phyloP scores from a whole-genome alignment of 169 alveolate species.

The Cystoisospora suis region DNA sequence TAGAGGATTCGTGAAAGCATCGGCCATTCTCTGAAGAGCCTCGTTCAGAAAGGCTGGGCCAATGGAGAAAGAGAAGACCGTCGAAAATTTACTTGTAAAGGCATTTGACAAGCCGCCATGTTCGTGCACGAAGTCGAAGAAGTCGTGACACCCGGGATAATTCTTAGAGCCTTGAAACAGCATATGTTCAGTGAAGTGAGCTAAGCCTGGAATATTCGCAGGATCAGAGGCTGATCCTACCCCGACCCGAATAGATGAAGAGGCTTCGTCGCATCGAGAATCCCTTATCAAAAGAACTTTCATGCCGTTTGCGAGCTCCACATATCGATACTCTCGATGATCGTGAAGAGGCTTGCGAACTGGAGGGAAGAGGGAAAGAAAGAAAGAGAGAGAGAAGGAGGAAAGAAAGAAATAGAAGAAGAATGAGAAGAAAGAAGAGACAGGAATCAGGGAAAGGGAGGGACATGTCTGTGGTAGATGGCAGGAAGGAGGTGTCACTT shows the following conservation, averaged over 20 bases:
- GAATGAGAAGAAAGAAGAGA: too few species aligned
- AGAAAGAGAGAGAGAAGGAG: background rate
- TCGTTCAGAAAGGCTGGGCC: background rate
- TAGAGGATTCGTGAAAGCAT: background rate
- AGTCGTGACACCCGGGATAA: conserved; percentile 8
- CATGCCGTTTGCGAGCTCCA: conserved; percentile 70
- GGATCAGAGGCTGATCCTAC: conserved; percentile 85
- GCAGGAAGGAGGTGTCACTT: too few species aligned
- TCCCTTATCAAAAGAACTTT: conserved; percentile 75
- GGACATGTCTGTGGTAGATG: too few species aligned
- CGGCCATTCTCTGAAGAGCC: background rate
- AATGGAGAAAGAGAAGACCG: conserved; percentile 30
- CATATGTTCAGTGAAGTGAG: conserved; percentile 94
- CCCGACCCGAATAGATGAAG: conserved; percentile 78
- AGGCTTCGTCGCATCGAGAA: conserved; percentile 76
- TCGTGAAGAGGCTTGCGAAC: conserved; percentile 33
- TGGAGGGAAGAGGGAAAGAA: background rate
- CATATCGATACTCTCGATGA: conserved; percentile 32
- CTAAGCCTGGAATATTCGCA: conserved; percentile 84
- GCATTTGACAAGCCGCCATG: conserved; percentile 35
- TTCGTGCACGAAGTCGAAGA: conserved; percentile 35
- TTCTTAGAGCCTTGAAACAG: conserved; percentile 80
- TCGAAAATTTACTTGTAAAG: conserved; percentile 26
- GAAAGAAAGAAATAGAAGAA: too few species aligned
- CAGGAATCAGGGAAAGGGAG: too few species aligned